Percentiles rank a stretch among this genome's conserved stretches.
Conservation (phyloP, 2,329 filamentous ascomycete genomes). For the Colletotrichum siamense region DNA sequence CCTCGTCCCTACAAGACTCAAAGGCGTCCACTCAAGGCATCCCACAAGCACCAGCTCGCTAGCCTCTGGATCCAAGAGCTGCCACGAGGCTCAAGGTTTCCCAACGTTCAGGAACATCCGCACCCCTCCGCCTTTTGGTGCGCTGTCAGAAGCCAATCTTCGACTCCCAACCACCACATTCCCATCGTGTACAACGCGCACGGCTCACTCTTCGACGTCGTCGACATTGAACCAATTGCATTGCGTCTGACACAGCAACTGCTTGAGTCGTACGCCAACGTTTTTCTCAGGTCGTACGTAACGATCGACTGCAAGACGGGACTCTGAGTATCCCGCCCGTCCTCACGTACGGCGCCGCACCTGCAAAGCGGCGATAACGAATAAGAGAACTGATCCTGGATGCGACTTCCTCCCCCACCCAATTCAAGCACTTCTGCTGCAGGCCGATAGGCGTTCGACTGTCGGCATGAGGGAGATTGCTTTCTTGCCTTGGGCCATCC, state of each 20-base stretch:
- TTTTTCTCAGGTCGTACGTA: neutral
- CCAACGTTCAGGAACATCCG: neutral
- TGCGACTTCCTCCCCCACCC: neutral
- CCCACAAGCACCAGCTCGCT: neutral
- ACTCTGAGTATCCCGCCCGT: neutral
- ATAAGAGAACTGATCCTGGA: neutral
- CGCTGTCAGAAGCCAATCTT: neutral
- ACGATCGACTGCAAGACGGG: neutral
- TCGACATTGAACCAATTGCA: neutral
- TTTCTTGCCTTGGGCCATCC: neutral
- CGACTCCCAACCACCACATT: neutral
- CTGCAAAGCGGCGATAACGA: neutral
- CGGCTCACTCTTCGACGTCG: neutral
- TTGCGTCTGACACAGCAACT: neutral
- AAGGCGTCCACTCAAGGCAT: neutral
- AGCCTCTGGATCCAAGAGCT: neutral
- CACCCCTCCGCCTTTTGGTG: neutral
- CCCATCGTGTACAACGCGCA: neutral
- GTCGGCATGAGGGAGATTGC: neutral
- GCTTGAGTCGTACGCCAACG: neutral
- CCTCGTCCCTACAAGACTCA: neutral
- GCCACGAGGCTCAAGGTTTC: slow-evolving; percentile 7
- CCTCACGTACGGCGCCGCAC: neutral
- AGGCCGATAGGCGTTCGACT: neutral
- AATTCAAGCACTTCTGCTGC: neutral